Conservation (phyloP, 768 basidiomycete species). For the Suillus spraguei region DNA sequence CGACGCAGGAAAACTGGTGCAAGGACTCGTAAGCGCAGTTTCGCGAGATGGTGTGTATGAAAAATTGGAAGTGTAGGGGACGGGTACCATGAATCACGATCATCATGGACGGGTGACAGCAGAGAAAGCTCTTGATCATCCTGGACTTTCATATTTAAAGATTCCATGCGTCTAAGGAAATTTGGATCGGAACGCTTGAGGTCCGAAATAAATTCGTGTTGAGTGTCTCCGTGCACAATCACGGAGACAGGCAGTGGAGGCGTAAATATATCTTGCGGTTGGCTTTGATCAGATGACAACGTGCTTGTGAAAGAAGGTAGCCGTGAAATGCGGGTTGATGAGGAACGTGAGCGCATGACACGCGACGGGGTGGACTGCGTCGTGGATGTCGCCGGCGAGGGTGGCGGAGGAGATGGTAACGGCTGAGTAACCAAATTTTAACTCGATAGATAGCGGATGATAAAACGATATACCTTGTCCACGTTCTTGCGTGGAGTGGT, state of each 20-base stretch:
- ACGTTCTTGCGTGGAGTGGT: constrained; percentile 17
- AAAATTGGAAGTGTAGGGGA: constrained; percentile 33
- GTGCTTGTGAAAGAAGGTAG: constrained; percentile 36
- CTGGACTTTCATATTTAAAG: not conserved
- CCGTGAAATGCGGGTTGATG: constrained; percentile 32
- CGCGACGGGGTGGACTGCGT: constrained; percentile 31
- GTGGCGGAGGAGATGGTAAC: constrained; percentile 21
- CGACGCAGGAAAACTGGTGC: constrained; percentile 24
- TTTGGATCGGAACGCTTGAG: constrained; percentile 10
- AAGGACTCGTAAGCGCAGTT: constrained; percentile 27
- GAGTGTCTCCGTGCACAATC: constrained; percentile 31
- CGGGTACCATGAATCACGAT: constrained; percentile 25
- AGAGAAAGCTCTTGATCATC: constrained; percentile 23
- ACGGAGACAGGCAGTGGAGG: constrained; percentile 32
- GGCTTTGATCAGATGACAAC: constrained; percentile 35
- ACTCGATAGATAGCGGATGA: not conserved
- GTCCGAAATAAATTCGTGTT: constrained; percentile 28
- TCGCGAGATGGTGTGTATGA: constrained; percentile 30
- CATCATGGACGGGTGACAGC: constrained; percentile 20
- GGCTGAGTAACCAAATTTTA: constrained; percentile 7
- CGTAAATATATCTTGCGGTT: constrained; percentile 25
- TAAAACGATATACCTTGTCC: constrained; percentile 13
- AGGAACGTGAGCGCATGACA: constrained; percentile 31
- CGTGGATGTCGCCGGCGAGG: constrained; percentile 29
- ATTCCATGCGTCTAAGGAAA: constrained; percentile 10